These are phyloP conservation scores for Mimosa pudica DNA, from an alignment of 306 rosid genomes.

Conservation along the genomic window DNA sequence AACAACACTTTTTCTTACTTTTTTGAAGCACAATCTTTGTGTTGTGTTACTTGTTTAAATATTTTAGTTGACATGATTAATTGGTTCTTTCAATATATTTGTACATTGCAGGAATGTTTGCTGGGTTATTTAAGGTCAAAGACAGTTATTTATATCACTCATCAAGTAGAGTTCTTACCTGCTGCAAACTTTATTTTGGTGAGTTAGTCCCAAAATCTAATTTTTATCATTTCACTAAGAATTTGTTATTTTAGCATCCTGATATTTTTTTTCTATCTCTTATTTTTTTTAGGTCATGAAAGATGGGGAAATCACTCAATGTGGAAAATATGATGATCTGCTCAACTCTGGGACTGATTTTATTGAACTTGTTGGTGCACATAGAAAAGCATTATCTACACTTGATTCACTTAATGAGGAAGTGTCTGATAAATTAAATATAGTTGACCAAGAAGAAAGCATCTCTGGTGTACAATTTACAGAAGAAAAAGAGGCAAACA, in stretches of 20 bases:
- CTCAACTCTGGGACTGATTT: slow-evolving; percentile 71
- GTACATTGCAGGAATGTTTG: slow-evolving; percentile 59
- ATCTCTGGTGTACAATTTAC: slow-evolving; percentile 28
- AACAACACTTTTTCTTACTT: background rate
- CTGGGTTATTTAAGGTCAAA: slow-evolving; percentile 59
- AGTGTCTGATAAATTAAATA: slow-evolving; percentile 35
- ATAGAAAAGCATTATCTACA: slow-evolving; percentile 70
- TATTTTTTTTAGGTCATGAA: slow-evolving; percentile 67
- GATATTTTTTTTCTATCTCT: background rate
- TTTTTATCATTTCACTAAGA: background rate
- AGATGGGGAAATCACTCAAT: slow-evolving; percentile 72
- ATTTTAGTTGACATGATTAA: background rate
- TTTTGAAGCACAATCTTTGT: slow-evolving; percentile 10
- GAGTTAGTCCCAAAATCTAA: slow-evolving; percentile 14
- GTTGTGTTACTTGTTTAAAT: background rate
- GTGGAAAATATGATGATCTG: slow-evolving; percentile 73
- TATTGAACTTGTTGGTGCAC: slow-evolving; percentile 88
- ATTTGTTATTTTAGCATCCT: background rate
- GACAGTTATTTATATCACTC: slow-evolving; percentile 75
- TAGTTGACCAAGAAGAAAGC: slow-evolving; percentile 33
- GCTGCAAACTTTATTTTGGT: slow-evolving; percentile 72
- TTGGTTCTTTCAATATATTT: background rate
- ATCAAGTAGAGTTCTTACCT: slow-evolving; percentile 83
- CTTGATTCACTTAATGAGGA: slow-evolving; percentile 48
- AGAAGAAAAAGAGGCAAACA: slow-evolving; percentile 42